Base-by-base conservation (phyloP, 345 rosid species). In the Camelina laxa region DNA sequence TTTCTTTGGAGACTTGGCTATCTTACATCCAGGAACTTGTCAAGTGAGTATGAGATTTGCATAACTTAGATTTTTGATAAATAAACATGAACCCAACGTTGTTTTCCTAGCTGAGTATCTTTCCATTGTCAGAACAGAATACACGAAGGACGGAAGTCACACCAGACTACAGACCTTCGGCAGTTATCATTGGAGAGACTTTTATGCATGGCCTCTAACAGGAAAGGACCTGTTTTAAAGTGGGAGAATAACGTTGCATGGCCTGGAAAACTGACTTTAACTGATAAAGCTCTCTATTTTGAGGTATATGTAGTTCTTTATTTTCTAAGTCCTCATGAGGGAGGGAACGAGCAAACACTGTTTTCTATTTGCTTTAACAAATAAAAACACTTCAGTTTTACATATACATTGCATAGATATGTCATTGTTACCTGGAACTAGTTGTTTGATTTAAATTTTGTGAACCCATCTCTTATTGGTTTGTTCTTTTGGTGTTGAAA, bases 171-270 rank as follows among this genome's bases (percentile, higher is more conserved):
- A 41, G 88, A 87, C 44, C 57, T 56, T 79, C 82, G 84, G 14
- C 77, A 80, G 78, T 69, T 85, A 65, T 82, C 85, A 41, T 72
- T 76, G 49, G 98, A 94, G 86, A 83, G 81, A 79, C 81, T 94
- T 62, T 81, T 91, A 77, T 94, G 97, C 82, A 74, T 87, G 70
- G 98, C 85, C 62, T 79, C 96, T 66, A 85, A 89, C 87, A 84
- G 85, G 83, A 94, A 94, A 78, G 86, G 83, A 53, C 97, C 98
- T 54, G 98, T 91, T 76, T 86, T 94, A 54, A 91, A 87, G 73
- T 94, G 98, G 98, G 95, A 88, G 72, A 90, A 88, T 73, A 87
- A 88, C 76, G 87, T 88, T 75, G 96, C 93, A 62, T 94, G 97
- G 98, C 98, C 98, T 0, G 97, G 98, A 70, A 91, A 85, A 79